phyloP scores from a whole-genome alignment of 306 rosid species.

The Trifolium subterraneum region DNA sequence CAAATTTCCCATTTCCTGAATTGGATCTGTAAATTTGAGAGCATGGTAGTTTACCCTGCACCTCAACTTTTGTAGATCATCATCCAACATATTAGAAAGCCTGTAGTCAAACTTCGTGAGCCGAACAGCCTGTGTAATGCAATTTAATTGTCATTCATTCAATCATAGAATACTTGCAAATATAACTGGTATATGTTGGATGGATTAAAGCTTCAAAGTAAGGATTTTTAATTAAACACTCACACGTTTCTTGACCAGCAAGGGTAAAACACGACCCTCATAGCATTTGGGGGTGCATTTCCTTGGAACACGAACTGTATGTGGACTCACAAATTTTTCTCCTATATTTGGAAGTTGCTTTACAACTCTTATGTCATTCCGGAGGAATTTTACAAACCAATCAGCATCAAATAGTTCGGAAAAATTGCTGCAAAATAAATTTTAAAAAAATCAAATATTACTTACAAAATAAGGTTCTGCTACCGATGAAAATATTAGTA shows the following conservation, averaged over 20 bases:
- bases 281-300: conserved; percentile 80
- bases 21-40: conserved; percentile 69
- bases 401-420: conserved; percentile 78
- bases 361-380: conserved; percentile 68
- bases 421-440: conserved; percentile 72
- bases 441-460: not conserved
- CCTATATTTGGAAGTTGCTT: conserved; percentile 64
- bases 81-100: conserved; percentile 75
- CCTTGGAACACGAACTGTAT: conserved; percentile 82
- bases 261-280: conserved; percentile 66
- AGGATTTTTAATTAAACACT: conserved; percentile 39
- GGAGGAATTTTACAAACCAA: conserved; percentile 74
- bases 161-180: not conserved
- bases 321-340: conserved; percentile 51
- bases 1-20: conserved; percentile 65
- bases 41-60: conserved; percentile 92
- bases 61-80: conserved; percentile 76
- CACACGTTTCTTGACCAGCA: conserved; percentile 72
- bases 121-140: conserved; percentile 67
- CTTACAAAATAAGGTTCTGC: conserved; percentile 38
- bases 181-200: not conserved
- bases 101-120: conserved; percentile 92
- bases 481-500: conserved; percentile 13
- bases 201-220: not conserved
- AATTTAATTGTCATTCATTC: conserved; percentile 36